A percentile compares a stretch with the other conserved stretches of the same genome.
phyloP scores from a whole-genome alignment of 345 rosid genomes.

The Adansonia digitata region DNA sequence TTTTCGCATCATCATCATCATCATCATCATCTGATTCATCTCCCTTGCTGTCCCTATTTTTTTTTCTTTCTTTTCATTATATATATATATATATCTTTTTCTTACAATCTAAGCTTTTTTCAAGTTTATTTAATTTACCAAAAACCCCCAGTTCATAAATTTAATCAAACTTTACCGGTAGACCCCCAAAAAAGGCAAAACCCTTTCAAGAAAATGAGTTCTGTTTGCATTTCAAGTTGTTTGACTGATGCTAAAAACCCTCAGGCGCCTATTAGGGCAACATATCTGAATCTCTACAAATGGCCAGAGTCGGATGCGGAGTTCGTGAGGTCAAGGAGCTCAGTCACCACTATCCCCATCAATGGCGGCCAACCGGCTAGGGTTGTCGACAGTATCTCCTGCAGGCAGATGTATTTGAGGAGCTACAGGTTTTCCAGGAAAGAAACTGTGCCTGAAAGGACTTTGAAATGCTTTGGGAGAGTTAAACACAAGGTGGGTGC shows the following conservation, averaged over 20 bases:
- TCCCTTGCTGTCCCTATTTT: not conserved
- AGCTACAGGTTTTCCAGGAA: slow-evolving; percentile 44
- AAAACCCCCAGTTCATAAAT: not conserved
- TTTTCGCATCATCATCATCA: not conserved
- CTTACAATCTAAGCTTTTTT: slow-evolving; percentile 9
- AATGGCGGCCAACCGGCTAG: not conserved
- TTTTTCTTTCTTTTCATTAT: not conserved
- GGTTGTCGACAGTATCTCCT: slow-evolving; percentile 37
- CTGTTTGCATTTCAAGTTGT: slow-evolving; percentile 27
- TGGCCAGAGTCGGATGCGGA: slow-evolving; percentile 28
- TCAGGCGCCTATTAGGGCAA: slow-evolving; percentile 12
- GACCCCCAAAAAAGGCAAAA: not conserved
- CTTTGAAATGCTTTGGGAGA: slow-evolving; percentile 26
- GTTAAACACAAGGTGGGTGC: slow-evolving; percentile 24
- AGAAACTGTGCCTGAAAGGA: slow-evolving; percentile 28
- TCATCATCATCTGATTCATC: no score
- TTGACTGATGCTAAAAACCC: slow-evolving; percentile 16
- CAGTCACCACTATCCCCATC: not conserved
- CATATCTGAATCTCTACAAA: slow-evolving; percentile 28
- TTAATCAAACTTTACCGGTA: not conserved
- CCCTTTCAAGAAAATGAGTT: slow-evolving; percentile 10
- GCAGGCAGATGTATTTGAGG: slow-evolving; percentile 47
- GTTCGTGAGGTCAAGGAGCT: slow-evolving; percentile 21
- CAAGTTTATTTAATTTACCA: not conserved
- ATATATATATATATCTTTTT: not conserved